Conservation (phyloP, 768 basidiomycete species). For the Suillus brevipes region DNA sequence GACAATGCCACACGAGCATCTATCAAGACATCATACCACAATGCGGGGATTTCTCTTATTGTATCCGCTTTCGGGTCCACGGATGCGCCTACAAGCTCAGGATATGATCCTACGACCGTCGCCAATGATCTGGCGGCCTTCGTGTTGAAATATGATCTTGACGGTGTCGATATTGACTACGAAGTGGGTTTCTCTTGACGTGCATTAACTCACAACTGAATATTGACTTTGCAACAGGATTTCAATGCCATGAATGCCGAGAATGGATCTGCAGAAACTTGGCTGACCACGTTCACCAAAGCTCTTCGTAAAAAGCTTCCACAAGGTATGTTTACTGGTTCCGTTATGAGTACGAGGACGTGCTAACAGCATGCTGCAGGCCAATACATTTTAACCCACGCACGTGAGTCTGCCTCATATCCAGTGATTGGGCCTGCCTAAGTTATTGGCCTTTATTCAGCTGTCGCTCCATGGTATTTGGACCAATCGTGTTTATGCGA, state of each 20-base stretch:
- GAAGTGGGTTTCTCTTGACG: conserved; percentile 37
- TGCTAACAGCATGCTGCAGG: conserved; percentile 5
- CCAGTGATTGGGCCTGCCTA: neutral
- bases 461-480: conserved; percentile 43
- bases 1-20: conserved; percentile 45
- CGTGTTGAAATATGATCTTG: conserved; percentile 59
- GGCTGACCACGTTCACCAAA: conserved; percentile 34
- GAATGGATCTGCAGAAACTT: conserved; percentile 50
- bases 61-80: conserved; percentile 62
- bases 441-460: conserved; percentile 19
- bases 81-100: conserved; percentile 55
- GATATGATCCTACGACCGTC: conserved; percentile 57
- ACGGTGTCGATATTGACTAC: conserved; percentile 77
- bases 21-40: conserved; percentile 52
- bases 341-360: too few relatives aligned
- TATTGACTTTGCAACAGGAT: conserved; percentile 41
- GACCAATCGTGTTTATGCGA: neutral
- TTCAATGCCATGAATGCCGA: conserved; percentile 58
- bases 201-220: conserved; percentile 2
- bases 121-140: conserved; percentile 67
- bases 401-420: conserved; percentile 35
- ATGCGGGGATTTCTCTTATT: conserved; percentile 60
- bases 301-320: conserved; percentile 34
- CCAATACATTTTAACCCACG: conserved; percentile 35
- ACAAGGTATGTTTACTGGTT: conserved; percentile 10